Base-by-base conservation (phyloP, 2,329 filamentous ascomycete genomes). In the Diplodia corticola region DNA sequence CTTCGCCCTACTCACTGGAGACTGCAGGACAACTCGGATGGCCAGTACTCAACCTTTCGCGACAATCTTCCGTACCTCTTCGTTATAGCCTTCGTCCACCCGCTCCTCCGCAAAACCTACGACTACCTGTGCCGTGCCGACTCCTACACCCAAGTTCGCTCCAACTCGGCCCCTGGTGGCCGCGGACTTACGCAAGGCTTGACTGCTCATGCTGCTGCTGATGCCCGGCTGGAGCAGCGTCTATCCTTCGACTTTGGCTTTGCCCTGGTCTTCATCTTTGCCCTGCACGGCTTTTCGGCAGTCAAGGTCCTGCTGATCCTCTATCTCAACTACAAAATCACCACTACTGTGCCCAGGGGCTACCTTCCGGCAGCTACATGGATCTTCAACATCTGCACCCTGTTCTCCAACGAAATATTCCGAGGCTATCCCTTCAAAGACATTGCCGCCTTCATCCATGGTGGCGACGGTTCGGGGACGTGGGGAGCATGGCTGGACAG, bases 341-440 rank as follows among this genome's bases (percentile, higher is more conserved):
- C 88, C 13, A 96, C 87, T 5, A 80, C 80, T 48, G 77, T 97
- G 13, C 92, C 93, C 10, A 86, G 86, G 67, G 80, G 83, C 30
- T 89, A 89, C 70, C 81, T 97, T 0, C 93, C 93, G 0, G 81
- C 81, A 3, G 88, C 85, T 7, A 96, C 94, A 0, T 99, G 96
- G 95, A 77, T 87, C 3, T 98, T 97, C 82, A 97, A 97, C 73
- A 86, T 99, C 65, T 84, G 83, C 28, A 90, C 89, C 4, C 81
- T 99, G 40, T 98, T 99, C 74, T 88, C 92, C 63, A 99, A 99
- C 74, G 95, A 99, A 77, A 79, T 97, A 5, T 88, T 83, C 61
- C 80, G 85, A 55, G 95, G 95, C 3, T 99, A 96, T 75, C 88
- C 80, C 13, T 90, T 92, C 69, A 85, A 84, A 15, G 88, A 1